Conservation (phyloP, 1,284 basidiomycete species). For the Melampsora larici-populina region DNA sequence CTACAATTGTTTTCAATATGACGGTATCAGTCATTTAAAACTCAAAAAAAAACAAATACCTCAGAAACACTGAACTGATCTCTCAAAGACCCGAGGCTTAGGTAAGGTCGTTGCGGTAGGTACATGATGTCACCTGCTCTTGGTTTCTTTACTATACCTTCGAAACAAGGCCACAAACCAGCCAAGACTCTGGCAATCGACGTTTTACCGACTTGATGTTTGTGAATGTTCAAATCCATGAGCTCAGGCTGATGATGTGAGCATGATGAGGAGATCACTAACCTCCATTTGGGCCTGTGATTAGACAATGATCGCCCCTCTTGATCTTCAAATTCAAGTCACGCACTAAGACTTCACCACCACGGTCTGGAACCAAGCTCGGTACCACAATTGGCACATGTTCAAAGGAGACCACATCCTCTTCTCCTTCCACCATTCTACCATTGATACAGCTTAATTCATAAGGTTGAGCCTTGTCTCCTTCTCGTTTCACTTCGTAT, state of each 20-base stretch:
- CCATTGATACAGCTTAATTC: slow-evolving; percentile 58
- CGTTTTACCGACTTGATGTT: slow-evolving; percentile 70
- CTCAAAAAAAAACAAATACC: slow-evolving; percentile 46
- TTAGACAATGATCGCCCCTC: slow-evolving; percentile 83
- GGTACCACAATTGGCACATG: slow-evolving; percentile 75
- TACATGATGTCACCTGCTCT: slow-evolving; percentile 69
- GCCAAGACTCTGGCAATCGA: slow-evolving; percentile 85
- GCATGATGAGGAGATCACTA: slow-evolving; percentile 39
- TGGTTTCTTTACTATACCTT: slow-evolving; percentile 55
- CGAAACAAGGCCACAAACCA: slow-evolving; percentile 71
- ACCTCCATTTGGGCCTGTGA: slow-evolving; percentile 68
- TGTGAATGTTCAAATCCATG: neutral
- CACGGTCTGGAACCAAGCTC: slow-evolving; percentile 59
- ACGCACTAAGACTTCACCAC: slow-evolving; percentile 66
- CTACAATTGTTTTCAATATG: slow-evolving; percentile 52
- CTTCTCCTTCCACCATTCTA: slow-evolving; percentile 51
- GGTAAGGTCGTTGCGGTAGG: slow-evolving; percentile 86
- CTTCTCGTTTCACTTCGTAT: slow-evolving; percentile 47
- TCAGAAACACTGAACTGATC: slow-evolving; percentile 66
- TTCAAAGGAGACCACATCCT: slow-evolving; percentile 61
- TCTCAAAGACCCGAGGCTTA: slow-evolving; percentile 77
- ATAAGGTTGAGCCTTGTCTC: slow-evolving; percentile 55
- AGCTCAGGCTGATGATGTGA: neutral
- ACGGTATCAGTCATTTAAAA: slow-evolving; percentile 46
- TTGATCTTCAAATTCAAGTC: slow-evolving; percentile 69